Base-by-base conservation (phyloP, 768 basidiomycete genomes). In the Ramaria sp. region DNA sequence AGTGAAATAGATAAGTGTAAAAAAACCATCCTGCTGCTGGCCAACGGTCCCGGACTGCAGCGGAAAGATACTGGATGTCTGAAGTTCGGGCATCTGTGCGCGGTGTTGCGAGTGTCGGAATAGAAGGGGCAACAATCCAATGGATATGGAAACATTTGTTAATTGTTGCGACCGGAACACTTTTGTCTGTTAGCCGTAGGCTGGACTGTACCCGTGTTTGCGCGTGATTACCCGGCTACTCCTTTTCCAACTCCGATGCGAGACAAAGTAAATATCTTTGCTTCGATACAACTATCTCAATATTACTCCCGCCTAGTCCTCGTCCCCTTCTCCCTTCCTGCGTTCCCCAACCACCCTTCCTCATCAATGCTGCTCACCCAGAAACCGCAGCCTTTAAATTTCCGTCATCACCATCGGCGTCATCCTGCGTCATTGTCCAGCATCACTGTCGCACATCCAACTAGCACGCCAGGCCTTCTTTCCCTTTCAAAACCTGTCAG, bases 311-410 rank as follows among this genome's bases (percentile, higher is more conserved):
- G 6, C 15, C 22, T 43, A 12, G 20, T 22, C 43, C 30, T 27
- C n/a, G n/a, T 18, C 12, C 12, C 5, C 52, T 37, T 32, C 16
- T 55, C 43, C 53, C 39, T 25, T 47, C 45, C 27, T 15, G 27
- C 48, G 45, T 12, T 20, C 37, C 47, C 55, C n/a, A 32, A 15
- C 43, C n/a, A 25, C 39, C 34, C 3, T 43, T 27, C 41, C 27
- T 53, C 52, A 12, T 15, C 39, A 47, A 55, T 55, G 53, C 43
- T 55, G 32, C 39, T 55, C n/a, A 39, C 53, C 20, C 53, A 55
- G 43, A 55, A 55, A 32, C 53, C 53, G 20, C 53, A 55, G 39
- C 45, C 43, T 20, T 42, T 52, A 20, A 48, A 27, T 34, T 55
- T 55, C 28, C 53, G 28, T 24, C 53, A 37, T n/a, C n/a, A n/a